A percentile compares a stretch with the other conserved stretches of the same genome.
Conservation (phyloP, 805 yeast genomes). For the Yamadazyma phyllophila region DNA sequence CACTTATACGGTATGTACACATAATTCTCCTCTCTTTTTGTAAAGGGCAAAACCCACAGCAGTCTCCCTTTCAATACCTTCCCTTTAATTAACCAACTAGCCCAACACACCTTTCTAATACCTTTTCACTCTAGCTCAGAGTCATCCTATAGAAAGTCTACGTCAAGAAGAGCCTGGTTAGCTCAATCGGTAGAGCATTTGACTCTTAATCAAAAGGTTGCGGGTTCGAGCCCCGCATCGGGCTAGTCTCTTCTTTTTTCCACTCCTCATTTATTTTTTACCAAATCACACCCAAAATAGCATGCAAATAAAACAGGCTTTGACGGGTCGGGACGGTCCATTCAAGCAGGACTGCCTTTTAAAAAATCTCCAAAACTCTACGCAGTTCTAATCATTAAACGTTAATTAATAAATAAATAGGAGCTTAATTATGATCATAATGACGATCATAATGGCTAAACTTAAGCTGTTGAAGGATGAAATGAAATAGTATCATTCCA, state of each 20-base stretch:
- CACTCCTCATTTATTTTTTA: background rate
- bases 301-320: background rate
- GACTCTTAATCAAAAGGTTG: constrained; percentile 15
- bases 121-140: too few relatives aligned
- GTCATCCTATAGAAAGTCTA: background rate
- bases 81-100: too few relatives aligned
- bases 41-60: too few relatives aligned
- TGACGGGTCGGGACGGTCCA: too few relatives aligned
- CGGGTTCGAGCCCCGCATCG: constrained; percentile 17
- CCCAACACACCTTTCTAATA: too few relatives aligned
- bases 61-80: too few relatives aligned
- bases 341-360: too few relatives aligned
- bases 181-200: constrained; percentile 15
- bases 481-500: constrained; percentile 11
- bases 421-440: background rate
- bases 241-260: constrained; percentile 12
- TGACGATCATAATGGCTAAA: background rate
- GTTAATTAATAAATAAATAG: constrained; percentile 1
- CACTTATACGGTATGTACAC: too few relatives aligned
- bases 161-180: constrained; percentile 15
- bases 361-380: too few relatives aligned
- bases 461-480: constrained; percentile 11
- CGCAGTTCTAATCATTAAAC: background rate
- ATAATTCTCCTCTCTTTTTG: too few relatives aligned
- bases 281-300: background rate